phyloP scores from a whole-genome alignment of 441 rosid genomes.

The Populus tomentosa region DNA sequence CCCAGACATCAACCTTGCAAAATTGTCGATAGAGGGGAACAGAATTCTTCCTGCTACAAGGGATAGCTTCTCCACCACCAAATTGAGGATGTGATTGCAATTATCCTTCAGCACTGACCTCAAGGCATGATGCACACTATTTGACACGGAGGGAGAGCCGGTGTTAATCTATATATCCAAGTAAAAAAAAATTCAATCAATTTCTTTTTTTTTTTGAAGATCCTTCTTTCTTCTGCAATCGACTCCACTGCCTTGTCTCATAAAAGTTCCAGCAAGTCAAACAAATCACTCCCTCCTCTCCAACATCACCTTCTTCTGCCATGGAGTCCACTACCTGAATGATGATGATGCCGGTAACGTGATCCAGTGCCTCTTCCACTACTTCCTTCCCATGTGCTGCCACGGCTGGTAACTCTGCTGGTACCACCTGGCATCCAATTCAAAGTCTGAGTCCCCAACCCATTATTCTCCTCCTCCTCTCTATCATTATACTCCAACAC shows the following conservation, averaged over 20 bases:
- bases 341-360: constrained; percentile 60
- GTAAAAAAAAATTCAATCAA: background rate
- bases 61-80: background rate
- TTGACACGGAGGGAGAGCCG: background rate
- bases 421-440: constrained; percentile 75
- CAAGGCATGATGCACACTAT: background rate
- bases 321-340: constrained; percentile 69
- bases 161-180: background rate
- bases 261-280: background rate
- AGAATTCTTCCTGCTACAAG: background rate
- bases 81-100: too few species aligned
- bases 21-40: background rate
- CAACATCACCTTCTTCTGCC: constrained; percentile 50
- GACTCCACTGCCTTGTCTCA: background rate
- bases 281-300: background rate
- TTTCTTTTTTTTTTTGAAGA: background rate
- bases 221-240: background rate
- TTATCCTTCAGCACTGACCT: background rate
- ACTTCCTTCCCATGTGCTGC: constrained; percentile 51
- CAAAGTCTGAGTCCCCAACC: constrained; percentile 62
- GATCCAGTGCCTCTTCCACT: constrained; percentile 57
- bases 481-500: constrained; percentile 95
- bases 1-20: background rate
- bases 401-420: constrained; percentile 46
- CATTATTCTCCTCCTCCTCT: constrained; percentile 91